These are phyloP conservation scores for Gilbertella persicaria DNA, from an alignment of 371 early-diverging fungal species.

Conservation along the genomic window DNA sequence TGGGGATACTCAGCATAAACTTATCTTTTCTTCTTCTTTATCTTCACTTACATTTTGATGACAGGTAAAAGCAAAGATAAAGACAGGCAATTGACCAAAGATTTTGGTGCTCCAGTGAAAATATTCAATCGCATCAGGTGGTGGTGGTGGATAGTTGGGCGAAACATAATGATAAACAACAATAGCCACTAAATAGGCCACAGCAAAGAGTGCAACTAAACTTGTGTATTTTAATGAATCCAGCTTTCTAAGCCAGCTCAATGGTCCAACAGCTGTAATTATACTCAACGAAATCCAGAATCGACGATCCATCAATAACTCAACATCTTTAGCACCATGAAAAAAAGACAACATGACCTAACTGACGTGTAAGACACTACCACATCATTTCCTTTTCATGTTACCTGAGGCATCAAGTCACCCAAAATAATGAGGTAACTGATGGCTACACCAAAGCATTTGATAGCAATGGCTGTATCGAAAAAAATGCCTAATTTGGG, in stretches of 20 bases:
- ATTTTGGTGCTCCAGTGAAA: conserved; percentile 66
- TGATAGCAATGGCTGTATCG: conserved; percentile 97
- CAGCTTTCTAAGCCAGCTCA: conserved; percentile 82
- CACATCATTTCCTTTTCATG: not conserved
- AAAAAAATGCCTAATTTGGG: conserved; percentile 90
- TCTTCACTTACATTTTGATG: conserved; percentile 86
- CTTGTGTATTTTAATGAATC: conserved; percentile 97
- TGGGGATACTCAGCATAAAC: not conserved
- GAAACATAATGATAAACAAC: conserved; percentile 81
- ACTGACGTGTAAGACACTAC: not conserved
- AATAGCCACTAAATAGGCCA: conserved; percentile 86
- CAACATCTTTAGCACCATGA: conserved; percentile 18
- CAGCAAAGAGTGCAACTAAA: conserved; percentile 86
- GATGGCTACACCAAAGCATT: conserved; percentile 99
- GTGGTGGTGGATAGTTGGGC: conserved; percentile 49
- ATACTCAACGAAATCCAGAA: conserved; percentile 90
- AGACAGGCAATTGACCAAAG: conserved; percentile 90
- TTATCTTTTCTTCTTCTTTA: too few species aligned
- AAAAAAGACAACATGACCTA: conserved; percentile 43
- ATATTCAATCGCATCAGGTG: conserved; percentile 44
- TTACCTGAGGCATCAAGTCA: conserved; percentile 88
- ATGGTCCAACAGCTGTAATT: conserved; percentile 66
- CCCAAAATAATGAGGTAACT: conserved; percentile 99
- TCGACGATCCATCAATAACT: conserved; percentile 55
- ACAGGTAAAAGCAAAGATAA: conserved; percentile 99